These are phyloP conservation scores for Cnidoscolus chayamansa DNA, from an alignment of 441 rosid genomes.

Conservation along the genomic window DNA sequence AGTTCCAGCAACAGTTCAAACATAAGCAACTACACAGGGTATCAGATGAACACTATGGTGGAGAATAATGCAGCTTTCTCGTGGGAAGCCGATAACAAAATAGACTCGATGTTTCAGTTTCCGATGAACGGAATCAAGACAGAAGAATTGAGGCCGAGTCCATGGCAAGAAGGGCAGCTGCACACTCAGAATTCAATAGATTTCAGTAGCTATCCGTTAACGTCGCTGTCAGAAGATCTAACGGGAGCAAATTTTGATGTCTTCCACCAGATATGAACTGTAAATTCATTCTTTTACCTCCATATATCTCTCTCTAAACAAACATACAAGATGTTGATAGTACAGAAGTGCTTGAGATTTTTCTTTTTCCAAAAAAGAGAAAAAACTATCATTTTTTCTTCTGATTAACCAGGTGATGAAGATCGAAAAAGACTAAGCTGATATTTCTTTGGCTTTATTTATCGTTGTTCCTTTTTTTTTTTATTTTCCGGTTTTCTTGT, in stretches of 20 bases:
- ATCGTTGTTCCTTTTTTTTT: background rate
- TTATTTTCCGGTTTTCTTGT: background rate
- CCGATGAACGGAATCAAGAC: constrained; percentile 36
- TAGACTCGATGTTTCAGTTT: constrained; percentile 32
- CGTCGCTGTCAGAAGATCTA: constrained; percentile 53
- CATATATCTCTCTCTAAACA: constrained; percentile 4
- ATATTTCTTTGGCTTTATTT: constrained; percentile 9
- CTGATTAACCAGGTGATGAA: too few relatives aligned
- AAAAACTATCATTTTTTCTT: background rate
- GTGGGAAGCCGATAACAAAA: constrained; percentile 33
- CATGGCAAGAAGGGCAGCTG: constrained; percentile 35
- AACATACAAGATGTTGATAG: constrained; percentile 34
- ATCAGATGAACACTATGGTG: constrained; percentile 30
- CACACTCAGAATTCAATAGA: constrained; percentile 35
- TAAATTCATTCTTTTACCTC: constrained; percentile 27
- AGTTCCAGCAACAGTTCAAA: constrained; percentile 54
- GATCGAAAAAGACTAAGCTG: constrained; percentile 16
- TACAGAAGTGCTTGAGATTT: constrained; percentile 32
- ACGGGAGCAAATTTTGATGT: constrained; percentile 46
- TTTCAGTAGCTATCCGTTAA: constrained; percentile 46
- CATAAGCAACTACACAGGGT: constrained; percentile 38
- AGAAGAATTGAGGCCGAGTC: constrained; percentile 35
- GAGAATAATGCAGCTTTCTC: constrained; percentile 36
- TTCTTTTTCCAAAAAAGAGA: background rate
- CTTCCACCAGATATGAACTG: constrained; percentile 45